phyloP scores from a whole-genome alignment of 2,329 filamentous ascomycete species.

The Coleophoma crateriformis region DNA sequence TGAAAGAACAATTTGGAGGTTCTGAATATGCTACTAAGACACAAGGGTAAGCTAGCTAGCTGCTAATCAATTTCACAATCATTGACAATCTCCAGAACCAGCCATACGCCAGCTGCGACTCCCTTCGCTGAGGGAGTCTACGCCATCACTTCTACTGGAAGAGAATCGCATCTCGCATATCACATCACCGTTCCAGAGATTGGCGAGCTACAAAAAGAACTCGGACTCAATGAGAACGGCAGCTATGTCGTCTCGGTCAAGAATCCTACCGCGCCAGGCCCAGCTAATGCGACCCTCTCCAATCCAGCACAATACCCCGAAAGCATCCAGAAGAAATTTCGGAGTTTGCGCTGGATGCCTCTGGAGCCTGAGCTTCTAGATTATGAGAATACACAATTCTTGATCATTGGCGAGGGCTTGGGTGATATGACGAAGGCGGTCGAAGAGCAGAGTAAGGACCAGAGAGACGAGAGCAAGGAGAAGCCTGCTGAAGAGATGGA shows the following conservation, averaged over 20 bases:
- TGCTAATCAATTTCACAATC: background rate
- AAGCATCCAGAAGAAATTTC: slow-evolving; percentile 68
- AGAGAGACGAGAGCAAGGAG: slow-evolving; percentile 51
- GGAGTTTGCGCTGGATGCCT: slow-evolving; percentile 67
- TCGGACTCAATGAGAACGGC: slow-evolving; percentile 66
- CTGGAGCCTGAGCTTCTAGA: slow-evolving; percentile 69
- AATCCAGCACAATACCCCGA: slow-evolving; percentile 65
- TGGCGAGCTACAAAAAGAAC: slow-evolving; percentile 66
- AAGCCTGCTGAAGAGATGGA: slow-evolving; percentile 67
- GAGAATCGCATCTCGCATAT: slow-evolving; percentile 74
- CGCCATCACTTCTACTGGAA: slow-evolving; percentile 66
- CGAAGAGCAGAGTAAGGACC: slow-evolving; percentile 47
- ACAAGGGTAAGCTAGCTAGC: slow-evolving; percentile 36
- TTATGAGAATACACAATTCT: slow-evolving; percentile 68
- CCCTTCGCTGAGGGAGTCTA: slow-evolving; percentile 85
- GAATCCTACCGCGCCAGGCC: slow-evolving; percentile 68
- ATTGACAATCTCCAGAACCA: slow-evolving; percentile 35
- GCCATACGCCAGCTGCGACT: slow-evolving; percentile 59
- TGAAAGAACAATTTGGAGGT: slow-evolving; percentile 66
- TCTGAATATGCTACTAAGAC: slow-evolving; percentile 74
- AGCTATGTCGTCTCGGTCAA: slow-evolving; percentile 77
- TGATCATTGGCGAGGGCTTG: slow-evolving; percentile 68
- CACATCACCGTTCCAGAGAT: slow-evolving; percentile 70
- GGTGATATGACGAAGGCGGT: slow-evolving; percentile 51
- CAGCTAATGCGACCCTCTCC: slow-evolving; percentile 56